Percentiles rank a stretch among this genome's conserved stretches.
These are phyloP conservation scores for Eryngium alpinum DNA, from an alignment of 140 eudicot genomes.

Conservation along the genomic window DNA sequence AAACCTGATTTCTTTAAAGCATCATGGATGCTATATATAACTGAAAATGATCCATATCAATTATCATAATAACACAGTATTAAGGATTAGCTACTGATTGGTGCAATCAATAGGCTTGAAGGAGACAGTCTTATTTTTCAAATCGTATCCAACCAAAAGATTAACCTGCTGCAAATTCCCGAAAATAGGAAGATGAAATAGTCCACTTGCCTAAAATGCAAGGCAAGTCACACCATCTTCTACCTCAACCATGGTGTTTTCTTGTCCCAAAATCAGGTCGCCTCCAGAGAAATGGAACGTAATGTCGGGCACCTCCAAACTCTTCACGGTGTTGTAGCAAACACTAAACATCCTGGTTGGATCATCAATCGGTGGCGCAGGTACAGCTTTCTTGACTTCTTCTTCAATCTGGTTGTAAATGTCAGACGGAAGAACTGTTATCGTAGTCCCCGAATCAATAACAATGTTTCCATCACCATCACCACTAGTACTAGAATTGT, in stretches of 20 bases:
- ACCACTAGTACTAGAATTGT: background rate
- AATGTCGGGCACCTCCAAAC: slow-evolving; percentile 16
- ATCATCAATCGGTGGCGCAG: slow-evolving; percentile 10
- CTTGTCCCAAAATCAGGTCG: slow-evolving; percentile 17
- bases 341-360: slow-evolving; percentile 17
- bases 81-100: background rate
- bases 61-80: too few species aligned
- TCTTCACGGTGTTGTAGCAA: slow-evolving; percentile 20
- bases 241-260: slow-evolving; percentile 22
- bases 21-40: too few species aligned
- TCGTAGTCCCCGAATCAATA: slow-evolving; percentile 63
- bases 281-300: slow-evolving; percentile 36
- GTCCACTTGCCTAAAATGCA: too few species aligned
- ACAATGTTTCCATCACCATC: slow-evolving; percentile 33
- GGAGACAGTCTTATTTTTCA: slow-evolving; percentile 21
- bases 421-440: slow-evolving; percentile 24
- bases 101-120: slow-evolving; percentile 33
- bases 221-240: slow-evolving; percentile 26
- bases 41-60: too few species aligned
- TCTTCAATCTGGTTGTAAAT: slow-evolving; percentile 15
- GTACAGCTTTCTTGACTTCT: slow-evolving; percentile 1
- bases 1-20: too few species aligned
- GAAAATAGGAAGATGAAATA: background rate
- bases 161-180: slow-evolving; percentile 22
- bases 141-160: slow-evolving; percentile 34